Conservation (phyloP, 2,329 filamentous ascomycete genomes). For the Exophiala xenobiotica region DNA sequence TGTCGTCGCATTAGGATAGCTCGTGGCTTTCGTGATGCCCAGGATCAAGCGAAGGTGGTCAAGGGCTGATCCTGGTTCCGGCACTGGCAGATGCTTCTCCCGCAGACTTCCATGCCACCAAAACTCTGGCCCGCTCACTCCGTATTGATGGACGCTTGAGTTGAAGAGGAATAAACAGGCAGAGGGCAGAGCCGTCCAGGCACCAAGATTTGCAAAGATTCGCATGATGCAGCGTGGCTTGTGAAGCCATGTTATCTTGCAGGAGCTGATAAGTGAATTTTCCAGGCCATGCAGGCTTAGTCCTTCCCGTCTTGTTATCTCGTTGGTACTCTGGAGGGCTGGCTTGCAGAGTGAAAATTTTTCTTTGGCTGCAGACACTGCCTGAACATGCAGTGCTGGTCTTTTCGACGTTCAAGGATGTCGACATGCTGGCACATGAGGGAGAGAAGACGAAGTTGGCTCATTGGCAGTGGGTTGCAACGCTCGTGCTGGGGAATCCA, state of each 20-base stretch:
- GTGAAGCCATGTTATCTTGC: slow-evolving; percentile 2
- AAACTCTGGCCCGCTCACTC: too few relatives aligned
- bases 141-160: not conserved
- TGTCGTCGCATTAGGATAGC: slow-evolving; percentile 13
- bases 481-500: not conserved
- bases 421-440: not conserved
- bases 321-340: not conserved
- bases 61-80: not conserved
- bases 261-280: slow-evolving; percentile 1
- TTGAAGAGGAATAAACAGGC: not conserved
- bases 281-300: not conserved
- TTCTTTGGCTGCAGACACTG: not conserved
- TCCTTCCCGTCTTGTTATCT: not conserved
- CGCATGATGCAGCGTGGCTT: not conserved
- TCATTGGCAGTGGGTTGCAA: not conserved
- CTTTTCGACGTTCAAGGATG: not conserved
- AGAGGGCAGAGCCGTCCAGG: not conserved
- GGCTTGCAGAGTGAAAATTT: not conserved
- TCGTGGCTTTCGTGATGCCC: slow-evolving; percentile 14
- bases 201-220: not conserved
- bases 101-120: not conserved
- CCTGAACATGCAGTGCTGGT: not conserved
- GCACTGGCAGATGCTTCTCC: not conserved
- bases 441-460: not conserved
- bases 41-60: slow-evolving; percentile 12